phyloP scores from a whole-genome alignment of 2,329 filamentous ascomycete species.

The Gaeumannomyces tritici region DNA sequence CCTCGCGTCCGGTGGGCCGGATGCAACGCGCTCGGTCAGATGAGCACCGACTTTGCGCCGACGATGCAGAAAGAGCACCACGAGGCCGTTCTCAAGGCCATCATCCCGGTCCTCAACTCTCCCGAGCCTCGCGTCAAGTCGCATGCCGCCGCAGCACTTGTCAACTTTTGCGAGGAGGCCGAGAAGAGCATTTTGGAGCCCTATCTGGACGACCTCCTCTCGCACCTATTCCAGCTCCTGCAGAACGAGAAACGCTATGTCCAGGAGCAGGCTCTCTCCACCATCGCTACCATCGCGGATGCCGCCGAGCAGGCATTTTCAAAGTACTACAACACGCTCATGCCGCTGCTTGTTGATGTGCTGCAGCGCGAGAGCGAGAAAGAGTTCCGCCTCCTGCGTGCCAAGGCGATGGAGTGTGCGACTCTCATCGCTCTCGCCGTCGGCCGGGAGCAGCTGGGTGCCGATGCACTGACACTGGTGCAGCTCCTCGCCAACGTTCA shows the following conservation, averaged over 20 bases:
- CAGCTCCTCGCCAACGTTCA: conserved; percentile 84
- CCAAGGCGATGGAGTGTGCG: conserved; percentile 98
- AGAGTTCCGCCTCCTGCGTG: conserved; percentile 81
- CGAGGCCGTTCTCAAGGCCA: conserved; percentile 73
- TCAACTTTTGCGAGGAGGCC: conserved; percentile 98
- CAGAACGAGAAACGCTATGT: conserved; percentile 92
- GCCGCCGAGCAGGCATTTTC: conserved; percentile 91
- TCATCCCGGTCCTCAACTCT: conserved; percentile 85
- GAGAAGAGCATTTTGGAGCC: conserved; percentile 87
- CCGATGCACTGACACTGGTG: conserved; percentile 79
- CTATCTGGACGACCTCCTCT: conserved; percentile 81
- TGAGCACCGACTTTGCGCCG: conserved; percentile 98
- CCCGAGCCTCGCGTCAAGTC: conserved; percentile 91
- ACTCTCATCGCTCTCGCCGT: conserved; percentile 93
- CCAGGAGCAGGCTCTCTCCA: conserved; percentile 94
- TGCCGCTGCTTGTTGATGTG: conserved; percentile 89
- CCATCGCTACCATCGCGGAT: conserved; percentile 97
- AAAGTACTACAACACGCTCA: conserved; percentile 91
- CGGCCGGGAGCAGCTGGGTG: conserved; percentile 82
- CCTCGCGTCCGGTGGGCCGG: conserved; percentile 94
- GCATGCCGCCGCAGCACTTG: conserved; percentile 91
- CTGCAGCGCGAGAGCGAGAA: conserved; percentile 85
- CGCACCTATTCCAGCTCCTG: conserved; percentile 75
- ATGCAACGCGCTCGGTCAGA: conserved; percentile 97
- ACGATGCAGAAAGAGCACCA: conserved; percentile 98